Conservation (phyloP, 2,329 filamentous ascomycete species). For the Calonectria naviculata region DNA sequence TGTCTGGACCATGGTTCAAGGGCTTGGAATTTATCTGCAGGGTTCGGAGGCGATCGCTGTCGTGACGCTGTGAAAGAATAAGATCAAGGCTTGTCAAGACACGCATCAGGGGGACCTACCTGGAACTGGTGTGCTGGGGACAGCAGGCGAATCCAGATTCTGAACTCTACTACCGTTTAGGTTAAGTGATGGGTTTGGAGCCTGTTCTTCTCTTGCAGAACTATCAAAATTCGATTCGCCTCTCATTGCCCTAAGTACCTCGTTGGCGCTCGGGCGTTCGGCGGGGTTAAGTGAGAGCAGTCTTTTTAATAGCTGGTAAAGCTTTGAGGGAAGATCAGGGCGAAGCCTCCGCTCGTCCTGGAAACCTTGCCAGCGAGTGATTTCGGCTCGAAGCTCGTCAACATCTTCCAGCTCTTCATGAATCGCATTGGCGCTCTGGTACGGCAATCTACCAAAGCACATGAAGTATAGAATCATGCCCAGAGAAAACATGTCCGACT, state of each 20-base stretch:
- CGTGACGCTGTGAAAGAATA: constrained; percentile 44
- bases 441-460: constrained; percentile 92
- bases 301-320: constrained; percentile 86
- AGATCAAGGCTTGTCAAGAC: constrained; percentile 42
- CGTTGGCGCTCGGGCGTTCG: constrained; percentile 84
- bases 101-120: constrained; percentile 44
- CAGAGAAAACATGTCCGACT: constrained; percentile 97
- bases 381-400: constrained; percentile 86
- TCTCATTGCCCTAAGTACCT: constrained; percentile 84
- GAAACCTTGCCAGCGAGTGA: constrained; percentile 88
- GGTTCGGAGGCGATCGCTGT: constrained; percentile 35
- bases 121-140: constrained; percentile 60
- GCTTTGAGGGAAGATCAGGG: constrained; percentile 84
- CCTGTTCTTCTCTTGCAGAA: constrained; percentile 48
- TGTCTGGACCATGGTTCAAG: constrained; percentile 30
- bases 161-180: constrained; percentile 62
- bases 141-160: constrained; percentile 65
- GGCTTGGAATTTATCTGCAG: constrained; percentile 41
- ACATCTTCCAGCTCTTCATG: constrained; percentile 94
- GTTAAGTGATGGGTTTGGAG: constrained; percentile 50
- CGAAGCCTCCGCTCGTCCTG: constrained; percentile 79
- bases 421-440: constrained; percentile 82
- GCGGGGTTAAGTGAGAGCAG: constrained; percentile 82
- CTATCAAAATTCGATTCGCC: constrained; percentile 67
- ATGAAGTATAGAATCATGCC: constrained; percentile 99